Base-by-base conservation (phyloP, 345 rosid species). In the Sonneratia alba region DNA sequence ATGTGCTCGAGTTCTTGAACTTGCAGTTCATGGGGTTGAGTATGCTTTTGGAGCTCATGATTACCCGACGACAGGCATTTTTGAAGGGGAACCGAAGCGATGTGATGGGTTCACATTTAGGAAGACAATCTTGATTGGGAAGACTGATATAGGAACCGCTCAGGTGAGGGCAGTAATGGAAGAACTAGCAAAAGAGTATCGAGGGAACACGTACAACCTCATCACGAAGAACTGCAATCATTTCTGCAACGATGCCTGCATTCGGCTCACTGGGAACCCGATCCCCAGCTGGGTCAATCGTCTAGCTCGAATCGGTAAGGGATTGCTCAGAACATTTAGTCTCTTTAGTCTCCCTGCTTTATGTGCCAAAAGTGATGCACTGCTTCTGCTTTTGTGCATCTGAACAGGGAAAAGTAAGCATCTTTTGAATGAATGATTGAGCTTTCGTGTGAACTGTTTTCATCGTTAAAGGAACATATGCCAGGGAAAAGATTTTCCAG, bases 11-110 rank as follows among this genome's bases (percentile, higher is more conserved):
- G 18, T 19, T 62, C 66, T 11, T 34, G 66, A 13, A 62, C 38
- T 0, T 85, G 79, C 83, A 96, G 99, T 92, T 83, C 91, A 96
- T 77, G 98, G 91, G 11, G 77, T 90, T 62, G 99, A 95, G 83
- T 92, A 92, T 80, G 98, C 99, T 5, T 95, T 82, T 71, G 99
- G 99, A 72, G 98, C 99, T 71, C 99, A 96, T 63, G 98, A 96
- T 74, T 88, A 84, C 78, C 87, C 96, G 49, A 85, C 98, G 7
- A 96, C 94, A 1, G 99, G 99, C 10, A 96, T 96, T 34, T 96
- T 92, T 57, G 99, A 96, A 78, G 97, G 86, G 7, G 91, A 89
- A 62, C 99, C 99, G 5, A 96, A 85, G 70, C 92, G 89, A 64
- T 90, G 98, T 9, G 98, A 92, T 8, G 99, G 96, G 3, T 96